Evolutionary conservation across 2,329 filamentous ascomycete genomes (phyloP).

Genomic region (Trichoderma sp.): DNA sequence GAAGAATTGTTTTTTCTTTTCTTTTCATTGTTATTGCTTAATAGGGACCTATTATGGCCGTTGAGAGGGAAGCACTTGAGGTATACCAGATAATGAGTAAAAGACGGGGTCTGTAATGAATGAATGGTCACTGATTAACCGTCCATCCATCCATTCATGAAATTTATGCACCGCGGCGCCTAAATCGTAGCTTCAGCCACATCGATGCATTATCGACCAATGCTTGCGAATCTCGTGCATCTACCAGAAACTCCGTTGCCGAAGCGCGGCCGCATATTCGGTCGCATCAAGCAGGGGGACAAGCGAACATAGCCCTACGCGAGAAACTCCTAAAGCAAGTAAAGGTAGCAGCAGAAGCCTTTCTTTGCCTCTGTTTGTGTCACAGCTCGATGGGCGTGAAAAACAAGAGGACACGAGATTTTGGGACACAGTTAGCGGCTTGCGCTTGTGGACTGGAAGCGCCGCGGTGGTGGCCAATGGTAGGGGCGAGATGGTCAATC

Average conservation of each 20-base stretch:
- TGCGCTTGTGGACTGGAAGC: conserved; percentile 13
- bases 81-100: neutral
- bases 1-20: neutral
- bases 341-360: neutral
- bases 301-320: neutral
- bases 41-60: neutral
- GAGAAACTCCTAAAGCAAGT: neutral
- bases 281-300: conserved; percentile 6
- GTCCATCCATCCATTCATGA: neutral
- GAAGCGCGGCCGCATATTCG: conserved; percentile 20
- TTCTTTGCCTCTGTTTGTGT: neutral
- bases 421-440: neutral
- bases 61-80: neutral
- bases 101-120: neutral
- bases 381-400: neutral
- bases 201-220: neutral
- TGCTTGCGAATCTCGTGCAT: conserved; percentile 4
- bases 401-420: neutral
- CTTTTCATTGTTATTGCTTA: neutral
- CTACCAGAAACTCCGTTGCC: neutral
- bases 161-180: neutral
- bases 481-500: conserved; percentile 23
- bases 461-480: conserved; percentile 22
- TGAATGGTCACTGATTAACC: neutral
- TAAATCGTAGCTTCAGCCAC: neutral